Conservation (phyloP, 768 basidiomycete species). For the Sporobolomyces roseus region DNA sequence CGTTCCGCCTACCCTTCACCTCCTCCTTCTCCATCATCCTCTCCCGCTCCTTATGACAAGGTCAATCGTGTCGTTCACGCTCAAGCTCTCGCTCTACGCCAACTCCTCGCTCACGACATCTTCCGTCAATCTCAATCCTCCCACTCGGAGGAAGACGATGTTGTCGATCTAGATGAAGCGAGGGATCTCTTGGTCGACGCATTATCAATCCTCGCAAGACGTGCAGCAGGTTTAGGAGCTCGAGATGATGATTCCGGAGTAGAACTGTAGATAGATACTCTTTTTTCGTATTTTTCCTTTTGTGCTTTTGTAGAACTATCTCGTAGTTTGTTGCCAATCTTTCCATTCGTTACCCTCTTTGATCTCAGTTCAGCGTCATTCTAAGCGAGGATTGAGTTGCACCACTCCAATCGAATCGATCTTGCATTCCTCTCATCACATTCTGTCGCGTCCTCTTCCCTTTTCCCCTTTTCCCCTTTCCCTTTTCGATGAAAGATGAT, state of each 20-base stretch:
- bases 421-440: too few relatives aligned
- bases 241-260: conserved; percentile 21
- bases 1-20: background rate
- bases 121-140: conserved; percentile 7
- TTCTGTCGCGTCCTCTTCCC: background rate
- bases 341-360: too few relatives aligned
- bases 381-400: too few relatives aligned
- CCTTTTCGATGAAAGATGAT: background rate
- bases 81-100: conserved; percentile 16
- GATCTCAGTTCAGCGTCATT: too few relatives aligned
- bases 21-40: background rate
- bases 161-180: conserved; percentile 8
- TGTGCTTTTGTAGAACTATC: background rate
- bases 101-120: conserved; percentile 18
- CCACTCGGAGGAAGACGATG: background rate
- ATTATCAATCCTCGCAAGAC: background rate
- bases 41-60: background rate
- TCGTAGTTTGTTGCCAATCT: too few relatives aligned
- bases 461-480: background rate
- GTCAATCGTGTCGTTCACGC: conserved; percentile 23
- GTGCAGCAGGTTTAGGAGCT: background rate
- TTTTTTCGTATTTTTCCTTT: background rate
- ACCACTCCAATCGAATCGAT: background rate
- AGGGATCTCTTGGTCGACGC: conserved; percentile 18
- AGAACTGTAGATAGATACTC: conserved; percentile 6